Conservation (phyloP, 306 rosid species). For the Lotus japonicus region DNA sequence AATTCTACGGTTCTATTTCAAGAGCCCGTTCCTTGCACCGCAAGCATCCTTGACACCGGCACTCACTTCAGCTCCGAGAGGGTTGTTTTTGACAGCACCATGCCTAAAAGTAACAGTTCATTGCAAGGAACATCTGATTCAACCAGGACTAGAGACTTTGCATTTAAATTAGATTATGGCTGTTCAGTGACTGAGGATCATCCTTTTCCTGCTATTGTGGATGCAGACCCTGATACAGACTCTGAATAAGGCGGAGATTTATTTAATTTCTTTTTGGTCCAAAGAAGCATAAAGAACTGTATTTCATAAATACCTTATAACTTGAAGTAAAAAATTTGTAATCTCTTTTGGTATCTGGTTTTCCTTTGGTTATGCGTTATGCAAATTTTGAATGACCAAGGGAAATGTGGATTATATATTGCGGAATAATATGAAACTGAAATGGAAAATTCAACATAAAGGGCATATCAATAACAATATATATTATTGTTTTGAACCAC, state of each 20-base stretch:
- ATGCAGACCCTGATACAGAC: conserved; percentile 67
- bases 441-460: conserved; percentile 32
- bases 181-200: conserved; percentile 19
- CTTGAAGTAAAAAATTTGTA: not conserved
- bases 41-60: conserved; percentile 12
- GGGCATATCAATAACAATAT: too few relatives aligned
- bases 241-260: conserved; percentile 25
- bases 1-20: conserved; percentile 16
- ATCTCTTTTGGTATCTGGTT: not conserved
- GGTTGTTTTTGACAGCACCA: conserved; percentile 10
- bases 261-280: not conserved
- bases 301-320: not conserved
- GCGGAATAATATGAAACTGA: conserved; percentile 26
- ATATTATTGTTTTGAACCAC: not conserved
- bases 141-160: conserved; percentile 11
- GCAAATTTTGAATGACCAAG: conserved; percentile 7
- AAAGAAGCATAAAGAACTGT: not conserved
- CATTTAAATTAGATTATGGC: conserved; percentile 13
- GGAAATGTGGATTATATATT: too few relatives aligned
- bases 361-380: not conserved
- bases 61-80: conserved; percentile 8
- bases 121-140: conserved; percentile 19
- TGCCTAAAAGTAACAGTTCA: conserved; percentile 18
- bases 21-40: conserved; percentile 15
- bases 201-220: conserved; percentile 65